Conservation (phyloP, 768 basidiomycete genomes). For the Xerocomellus intermedius region DNA sequence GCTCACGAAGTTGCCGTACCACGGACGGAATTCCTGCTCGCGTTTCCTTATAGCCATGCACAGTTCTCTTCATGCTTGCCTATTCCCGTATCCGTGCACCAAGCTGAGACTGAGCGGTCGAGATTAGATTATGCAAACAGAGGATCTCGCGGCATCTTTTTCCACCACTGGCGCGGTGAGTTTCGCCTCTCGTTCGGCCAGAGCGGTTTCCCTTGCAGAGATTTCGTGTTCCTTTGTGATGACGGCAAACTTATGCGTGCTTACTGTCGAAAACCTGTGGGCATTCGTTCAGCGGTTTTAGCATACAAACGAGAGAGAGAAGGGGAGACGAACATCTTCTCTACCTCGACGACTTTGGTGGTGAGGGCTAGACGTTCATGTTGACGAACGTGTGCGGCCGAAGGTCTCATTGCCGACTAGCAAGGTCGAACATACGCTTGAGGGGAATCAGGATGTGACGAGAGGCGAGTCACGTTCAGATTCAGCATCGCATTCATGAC, state of each 20-base stretch:
- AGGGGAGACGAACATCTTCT: conserved; percentile 60
- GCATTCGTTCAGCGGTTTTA: not conserved
- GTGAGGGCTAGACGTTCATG: conserved; percentile 74
- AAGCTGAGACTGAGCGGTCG: conserved; percentile 39
- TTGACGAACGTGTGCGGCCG: conserved; percentile 74
- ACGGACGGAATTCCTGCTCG: conserved; percentile 70
- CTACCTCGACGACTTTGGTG: conserved; percentile 69
- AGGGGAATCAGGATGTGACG: not conserved
- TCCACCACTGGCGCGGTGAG: conserved; percentile 45
- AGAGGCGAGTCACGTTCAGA: conserved; percentile 58
- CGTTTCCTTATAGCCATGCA: conserved; percentile 61
- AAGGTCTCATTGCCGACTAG: conserved; percentile 85
- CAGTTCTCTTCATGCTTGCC: conserved; percentile 63
- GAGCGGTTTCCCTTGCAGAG: conserved; percentile 48
- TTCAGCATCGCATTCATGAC: conserved; percentile 87
- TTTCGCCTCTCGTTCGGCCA: conserved; percentile 56
- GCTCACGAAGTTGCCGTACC: conserved; percentile 66
- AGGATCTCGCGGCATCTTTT: conserved; percentile 65
- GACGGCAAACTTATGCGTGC: conserved; percentile 56
- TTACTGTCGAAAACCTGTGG: conserved; percentile 60
- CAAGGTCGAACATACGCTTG: not conserved
- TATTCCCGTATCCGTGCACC: conserved; percentile 54
- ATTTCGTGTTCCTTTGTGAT: conserved; percentile 66
- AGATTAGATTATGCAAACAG: conserved; percentile 43
- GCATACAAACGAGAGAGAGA: not conserved